These are phyloP conservation scores for Thielaviopsis cerberus DNA, from an alignment of 2,329 filamentous ascomycete species.

Conservation along the genomic window DNA sequence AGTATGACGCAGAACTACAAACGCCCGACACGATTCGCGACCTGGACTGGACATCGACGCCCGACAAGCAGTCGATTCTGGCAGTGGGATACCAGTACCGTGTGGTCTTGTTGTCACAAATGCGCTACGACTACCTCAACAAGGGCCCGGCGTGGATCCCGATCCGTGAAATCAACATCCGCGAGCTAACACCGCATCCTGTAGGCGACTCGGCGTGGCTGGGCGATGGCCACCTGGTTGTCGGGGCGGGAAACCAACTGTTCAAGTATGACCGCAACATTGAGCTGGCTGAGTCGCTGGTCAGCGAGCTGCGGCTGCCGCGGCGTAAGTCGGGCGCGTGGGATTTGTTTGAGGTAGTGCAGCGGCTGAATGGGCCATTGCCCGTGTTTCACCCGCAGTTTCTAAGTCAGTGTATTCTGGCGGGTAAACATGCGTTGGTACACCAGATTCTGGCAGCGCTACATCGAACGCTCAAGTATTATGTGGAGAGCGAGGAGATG, in stretches of 20 bases:
- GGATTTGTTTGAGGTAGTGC: constrained; percentile 67
- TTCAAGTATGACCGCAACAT: constrained; percentile 70
- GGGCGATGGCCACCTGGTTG: constrained; percentile 62
- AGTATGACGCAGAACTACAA: constrained; percentile 61
- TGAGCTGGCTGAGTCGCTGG: constrained; percentile 39
- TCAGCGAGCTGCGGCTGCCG: constrained; percentile 32
- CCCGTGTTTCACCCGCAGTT: constrained; percentile 88
- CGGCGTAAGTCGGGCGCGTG: constrained; percentile 31
- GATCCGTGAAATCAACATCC: constrained; percentile 64
- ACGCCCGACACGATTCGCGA: constrained; percentile 61
- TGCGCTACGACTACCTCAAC: constrained; percentile 81
- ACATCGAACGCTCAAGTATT: constrained; percentile 62
- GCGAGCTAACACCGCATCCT: constrained; percentile 67
- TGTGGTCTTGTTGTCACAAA: constrained; percentile 64
- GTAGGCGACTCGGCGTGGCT: constrained; percentile 92
- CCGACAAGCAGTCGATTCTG: constrained; percentile 71
- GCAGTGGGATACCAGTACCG: constrained; percentile 84
- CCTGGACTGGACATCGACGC: constrained; percentile 85
- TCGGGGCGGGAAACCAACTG: constrained; percentile 80
- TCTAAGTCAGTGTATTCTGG: constrained; percentile 66
- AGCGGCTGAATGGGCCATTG: constrained; percentile 67
- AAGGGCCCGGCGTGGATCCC: constrained; percentile 77
- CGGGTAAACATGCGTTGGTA: constrained; percentile 55
- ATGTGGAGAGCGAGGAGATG: constrained; percentile 60
- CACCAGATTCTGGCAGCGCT: constrained; percentile 55